phyloP scores from a whole-genome alignment of 352 stramenopile species.

The Phytophthora pistaciae region DNA sequence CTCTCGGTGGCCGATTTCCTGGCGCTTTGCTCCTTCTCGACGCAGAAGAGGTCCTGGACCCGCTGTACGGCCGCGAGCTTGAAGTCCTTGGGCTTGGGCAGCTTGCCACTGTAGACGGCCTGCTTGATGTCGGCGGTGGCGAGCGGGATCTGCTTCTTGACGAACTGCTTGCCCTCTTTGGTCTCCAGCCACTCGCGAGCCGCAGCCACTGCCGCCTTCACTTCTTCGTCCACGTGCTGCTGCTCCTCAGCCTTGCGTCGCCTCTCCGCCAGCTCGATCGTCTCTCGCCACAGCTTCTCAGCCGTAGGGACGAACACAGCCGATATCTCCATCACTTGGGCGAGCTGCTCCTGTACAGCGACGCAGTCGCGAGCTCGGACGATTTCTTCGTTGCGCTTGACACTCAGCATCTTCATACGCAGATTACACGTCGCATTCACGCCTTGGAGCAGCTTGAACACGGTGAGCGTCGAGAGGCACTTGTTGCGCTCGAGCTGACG shows the following conservation, averaged over 20 bases:
- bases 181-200: constrained; percentile 60
- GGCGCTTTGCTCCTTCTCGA: constrained; percentile 42
- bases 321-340: constrained; percentile 36
- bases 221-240: constrained; percentile 37
- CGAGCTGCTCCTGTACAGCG: constrained; percentile 39
- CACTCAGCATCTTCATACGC: constrained; percentile 66
- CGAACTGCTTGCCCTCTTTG: constrained; percentile 68
- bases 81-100: constrained; percentile 69
- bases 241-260: constrained; percentile 47
- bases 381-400: constrained; percentile 49
- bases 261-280: constrained; percentile 45
- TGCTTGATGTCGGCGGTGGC: constrained; percentile 63
- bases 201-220: constrained; percentile 24
- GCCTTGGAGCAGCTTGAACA: constrained; percentile 50
- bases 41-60: constrained; percentile 51
- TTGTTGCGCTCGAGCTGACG: constrained; percentile 35
- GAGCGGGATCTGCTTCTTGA: constrained; percentile 60
- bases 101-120: constrained; percentile 49
- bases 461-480: constrained; percentile 37
- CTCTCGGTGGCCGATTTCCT: constrained; percentile 42
- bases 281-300: constrained; percentile 45
- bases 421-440: constrained; percentile 66
- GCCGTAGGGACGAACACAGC: constrained; percentile 36
- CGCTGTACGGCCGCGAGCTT: constrained; percentile 50
- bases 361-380: constrained; percentile 15